A percentile compares a stretch with the other conserved stretches of the same genome.
Conservation (phyloP, 2,329 filamentous ascomycete species). For the Cladophialophora bantiana region DNA sequence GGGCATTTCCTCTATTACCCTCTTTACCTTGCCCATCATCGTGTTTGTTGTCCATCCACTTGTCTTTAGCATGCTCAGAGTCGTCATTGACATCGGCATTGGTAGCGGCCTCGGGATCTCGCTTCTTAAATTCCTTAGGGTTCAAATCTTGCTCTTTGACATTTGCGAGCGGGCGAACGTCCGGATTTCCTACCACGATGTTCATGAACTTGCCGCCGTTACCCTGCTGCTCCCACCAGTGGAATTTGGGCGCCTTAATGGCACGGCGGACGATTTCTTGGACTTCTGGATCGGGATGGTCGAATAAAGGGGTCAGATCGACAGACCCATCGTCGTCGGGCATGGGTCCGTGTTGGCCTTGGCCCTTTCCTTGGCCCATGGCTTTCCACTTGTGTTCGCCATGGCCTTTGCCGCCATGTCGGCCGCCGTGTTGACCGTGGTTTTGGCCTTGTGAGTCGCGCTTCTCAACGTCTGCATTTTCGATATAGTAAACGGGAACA, state of each 20-base stretch:
- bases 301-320: constrained; percentile 1
- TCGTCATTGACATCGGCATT: not conserved
- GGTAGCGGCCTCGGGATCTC: not conserved
- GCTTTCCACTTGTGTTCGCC: constrained; percentile 18
- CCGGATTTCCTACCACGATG: constrained; percentile 19
- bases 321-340: constrained; percentile 13
- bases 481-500: constrained; percentile 18
- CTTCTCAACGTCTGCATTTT: constrained; percentile 20
- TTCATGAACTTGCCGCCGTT: constrained; percentile 6
- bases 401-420: not conserved
- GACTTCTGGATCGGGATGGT: constrained; percentile 18
- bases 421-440: constrained; percentile 6
- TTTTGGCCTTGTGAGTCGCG: constrained; percentile 10
- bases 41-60: constrained; percentile 1
- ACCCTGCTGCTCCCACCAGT: constrained; percentile 22
- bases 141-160: constrained; percentile 2
- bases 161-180: constrained; percentile 2
- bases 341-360: constrained; percentile 30
- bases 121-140: constrained; percentile 8
- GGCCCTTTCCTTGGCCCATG: constrained; percentile 7
- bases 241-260: not conserved
- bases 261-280: constrained; percentile 9
- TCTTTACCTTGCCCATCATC: not conserved
- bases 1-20: not conserved
- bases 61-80: constrained; percentile 1